Evolutionary conservation across 2,329 filamentous ascomycete genomes (phyloP).

Genomic region (Xylariomycetidae sp.): DNA sequence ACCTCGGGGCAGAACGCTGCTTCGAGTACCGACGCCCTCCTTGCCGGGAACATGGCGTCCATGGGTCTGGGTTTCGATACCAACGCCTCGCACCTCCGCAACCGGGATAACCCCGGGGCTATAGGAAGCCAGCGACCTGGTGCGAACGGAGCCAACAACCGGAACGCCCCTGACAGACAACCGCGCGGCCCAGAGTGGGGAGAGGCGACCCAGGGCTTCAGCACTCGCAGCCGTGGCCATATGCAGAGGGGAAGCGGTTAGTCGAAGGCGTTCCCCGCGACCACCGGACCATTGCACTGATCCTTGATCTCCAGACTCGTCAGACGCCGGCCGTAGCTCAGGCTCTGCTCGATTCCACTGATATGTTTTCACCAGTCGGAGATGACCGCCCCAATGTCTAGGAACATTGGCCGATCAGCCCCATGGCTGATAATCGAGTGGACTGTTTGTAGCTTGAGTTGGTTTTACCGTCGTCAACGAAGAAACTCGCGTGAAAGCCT

Average conservation of each 20-base stretch:
- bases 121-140: constrained; percentile 62
- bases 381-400: constrained; percentile 1
- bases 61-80: constrained; percentile 51
- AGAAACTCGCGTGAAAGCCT: too few relatives aligned
- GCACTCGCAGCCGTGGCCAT: constrained; percentile 52
- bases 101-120: constrained; percentile 52
- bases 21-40: constrained; percentile 26
- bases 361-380: constrained; percentile 8
- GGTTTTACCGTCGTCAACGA: too few relatives aligned
- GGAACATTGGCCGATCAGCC: not conserved
- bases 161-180: constrained; percentile 54
- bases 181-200: constrained; percentile 63
- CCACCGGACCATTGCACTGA: too few relatives aligned
- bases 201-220: constrained; percentile 44
- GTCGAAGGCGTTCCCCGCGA: constrained; percentile 2
- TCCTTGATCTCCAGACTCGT: constrained; percentile 27
- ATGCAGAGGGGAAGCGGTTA: constrained; percentile 56
- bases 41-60: constrained; percentile 32
- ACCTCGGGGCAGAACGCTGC: constrained; percentile 29
- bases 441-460: too few relatives aligned
- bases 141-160: constrained; percentile 37
- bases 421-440: too few relatives aligned
- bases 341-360: constrained; percentile 27
- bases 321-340: constrained; percentile 27
- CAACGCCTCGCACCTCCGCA: constrained; percentile 30